These are phyloP conservation scores for Rhizoclosmatium globosum DNA, from an alignment of 192 early-diverging fungal genomes.

Conservation along the genomic window DNA sequence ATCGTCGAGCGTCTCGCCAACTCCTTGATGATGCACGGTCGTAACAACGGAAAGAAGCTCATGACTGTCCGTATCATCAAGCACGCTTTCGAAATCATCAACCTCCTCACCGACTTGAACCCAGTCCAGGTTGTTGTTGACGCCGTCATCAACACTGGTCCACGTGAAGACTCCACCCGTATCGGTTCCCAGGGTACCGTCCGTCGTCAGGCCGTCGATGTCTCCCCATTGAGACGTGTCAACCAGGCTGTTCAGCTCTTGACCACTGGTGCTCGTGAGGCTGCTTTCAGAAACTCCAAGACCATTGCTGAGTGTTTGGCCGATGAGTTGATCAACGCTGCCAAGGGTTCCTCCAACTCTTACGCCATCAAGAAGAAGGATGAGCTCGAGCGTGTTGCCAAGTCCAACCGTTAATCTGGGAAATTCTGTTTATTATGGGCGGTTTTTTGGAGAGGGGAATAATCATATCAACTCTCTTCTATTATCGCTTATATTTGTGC, in stretches of 20 bases:
- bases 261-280: constrained; percentile 97
- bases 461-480: background rate
- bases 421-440: constrained; percentile 1
- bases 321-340: constrained; percentile 99
- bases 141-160: constrained; percentile 99
- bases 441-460: background rate
- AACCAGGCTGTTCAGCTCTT: constrained; percentile 95
- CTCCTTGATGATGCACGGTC: constrained; percentile 99
- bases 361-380: constrained; percentile 99
- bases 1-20: constrained; percentile 98
- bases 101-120: constrained; percentile 98
- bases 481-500: background rate
- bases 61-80: constrained; percentile 99
- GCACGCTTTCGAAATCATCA: constrained; percentile 99
- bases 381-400: constrained; percentile 93
- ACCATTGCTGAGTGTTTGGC: constrained; percentile 99
- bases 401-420: constrained; percentile 49
- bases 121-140: constrained; percentile 98
- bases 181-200: constrained; percentile 97
- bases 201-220: constrained; percentile 99
- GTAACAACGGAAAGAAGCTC: constrained; percentile 99
- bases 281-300: constrained; percentile 99
- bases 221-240: constrained; percentile 96
- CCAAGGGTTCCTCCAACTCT: constrained; percentile 97
- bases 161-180: constrained; percentile 98